Base-by-base conservation (phyloP, 345 rosid species). In the Combretum micranthum region DNA sequence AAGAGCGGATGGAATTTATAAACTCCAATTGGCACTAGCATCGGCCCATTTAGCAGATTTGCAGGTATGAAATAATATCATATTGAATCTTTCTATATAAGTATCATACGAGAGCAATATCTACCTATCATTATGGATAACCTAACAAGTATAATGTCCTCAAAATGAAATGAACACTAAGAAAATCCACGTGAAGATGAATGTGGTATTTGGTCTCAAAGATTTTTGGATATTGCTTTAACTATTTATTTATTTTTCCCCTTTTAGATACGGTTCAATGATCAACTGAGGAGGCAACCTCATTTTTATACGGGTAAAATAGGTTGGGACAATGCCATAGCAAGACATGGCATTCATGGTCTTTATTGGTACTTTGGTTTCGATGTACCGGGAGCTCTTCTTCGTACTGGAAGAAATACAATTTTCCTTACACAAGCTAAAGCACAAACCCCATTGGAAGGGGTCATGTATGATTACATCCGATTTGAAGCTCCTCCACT, bases 251-350 rank as follows among this genome's bases (percentile, higher is more conserved):
- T n/a, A n/a, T 4, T 32, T 7, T 32, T 32, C 10, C 10, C 39
- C 39, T 13, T 57, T 10, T 21, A 65, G 69, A 44, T 65, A 14
- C 48, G 69, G 47, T 13, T 59, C 15, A 59, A 65, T 26, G 15
- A 45, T 14, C 53, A 47, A 9, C 13, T 14, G 26, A 8, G 42
- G 19, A 45, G 43, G 4, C 44, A 12, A 37, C n/a, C n/a, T n/a
- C 52, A 48, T 42, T 57, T 60, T 10, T 44, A 63, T 6, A 74
- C 75, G 13, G 47, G 66, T 32, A 19, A 56, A 23, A 59, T 69
- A 3, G 79, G 82, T 13, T 61, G 48, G 23, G 82, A 77, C 63
- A 77, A 77, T 16, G 82, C 79, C n/a, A 68, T 71, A n/a, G 79
- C 82, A 1, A 63, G 82, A 19, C 82, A 74, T 55, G 76, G 74